Evolutionary conservation across 2,329 filamentous ascomycete species (phyloP), one percentile per base, ranked within the genome.

Genomic region (Venturia carpophila): DNA sequence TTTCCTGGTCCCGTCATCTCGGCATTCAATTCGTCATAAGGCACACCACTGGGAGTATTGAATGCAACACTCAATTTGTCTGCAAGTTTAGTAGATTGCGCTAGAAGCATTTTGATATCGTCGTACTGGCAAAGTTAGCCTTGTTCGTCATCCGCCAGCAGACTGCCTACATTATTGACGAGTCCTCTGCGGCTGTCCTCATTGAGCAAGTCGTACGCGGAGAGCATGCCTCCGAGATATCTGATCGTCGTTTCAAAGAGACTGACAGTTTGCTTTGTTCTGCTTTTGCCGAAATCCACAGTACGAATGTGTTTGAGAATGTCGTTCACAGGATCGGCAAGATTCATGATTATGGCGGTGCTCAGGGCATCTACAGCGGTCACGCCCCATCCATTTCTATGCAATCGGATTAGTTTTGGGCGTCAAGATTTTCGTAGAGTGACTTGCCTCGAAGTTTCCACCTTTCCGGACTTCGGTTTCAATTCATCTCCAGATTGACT

Each of bases 161-260:
- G 4, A 24, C 3, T 30, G 5, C 68, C 69, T 27, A 63, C 45
- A 84, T 85, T 69, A 55, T 64, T 58, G 52, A 68, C 65, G 71
- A 83, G 69, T 87, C 90, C 70, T 84, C 83, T 90, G 89, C 97
- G 68, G 3, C 68, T 71, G 1, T 47, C 19, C 10, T 66, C 69
- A 1, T 87, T 0, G 60, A 96, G 78, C 62, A 96, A 80, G 72
- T 91, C 88, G 70, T 90, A 88, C 5, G 80, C 65, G 1, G 91
- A 90, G 11, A 96, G 73, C 70, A 96, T 80, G 19, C 91, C 92
- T 13, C 85, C 92, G 0, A 96, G 78, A 71, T 96, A 96, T 37
- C 92, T 87, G 71, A 96, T 96, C 0, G 90, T 96, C 0, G 90
- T 95, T 76, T 96, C 92, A 71, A 96, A 96, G 9, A 96, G 76